Evolutionary conservation across 73 alveolate species (phyloP).

Genomic region (Paramecium biaurelia): DNA sequence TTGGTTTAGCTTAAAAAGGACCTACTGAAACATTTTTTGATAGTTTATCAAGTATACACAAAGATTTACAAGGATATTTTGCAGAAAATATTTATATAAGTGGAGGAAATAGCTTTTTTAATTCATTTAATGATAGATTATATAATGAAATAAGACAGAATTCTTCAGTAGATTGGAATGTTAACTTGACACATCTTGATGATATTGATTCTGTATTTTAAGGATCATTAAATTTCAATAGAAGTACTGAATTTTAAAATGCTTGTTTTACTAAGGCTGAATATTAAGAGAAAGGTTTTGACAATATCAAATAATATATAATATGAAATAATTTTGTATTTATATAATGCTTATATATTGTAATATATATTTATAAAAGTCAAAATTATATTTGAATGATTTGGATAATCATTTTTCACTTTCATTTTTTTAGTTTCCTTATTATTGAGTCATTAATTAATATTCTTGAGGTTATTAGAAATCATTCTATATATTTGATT

Average conservation of each 20-base stretch:
- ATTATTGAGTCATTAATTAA: neutral
- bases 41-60: neutral
- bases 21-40: neutral
- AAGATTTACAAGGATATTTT: slow-evolving; percentile 51
- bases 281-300: slow-evolving; percentile 37
- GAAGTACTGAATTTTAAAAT: neutral
- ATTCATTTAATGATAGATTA: neutral
- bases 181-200: neutral
- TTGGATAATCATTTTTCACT: neutral
- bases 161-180: slow-evolving; percentile 26
- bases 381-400: neutral
- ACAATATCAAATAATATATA: slow-evolving; percentile 27
- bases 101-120: slow-evolving; percentile 51
- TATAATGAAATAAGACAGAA: neutral
- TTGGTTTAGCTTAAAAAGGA: slow-evolving; percentile 51
- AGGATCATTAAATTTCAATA: neutral
- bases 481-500: neutral
- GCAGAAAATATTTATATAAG: slow-evolving; percentile 40
- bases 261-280: neutral
- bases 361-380: neutral
- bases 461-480: neutral
- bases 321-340: neutral
- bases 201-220: slow-evolving; percentile 18
- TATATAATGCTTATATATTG: neutral
- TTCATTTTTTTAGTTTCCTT: neutral